These are phyloP conservation scores for Pichia sp. DNA, from an alignment of 1,139 yeast genomes.

Conservation along the genomic window DNA sequence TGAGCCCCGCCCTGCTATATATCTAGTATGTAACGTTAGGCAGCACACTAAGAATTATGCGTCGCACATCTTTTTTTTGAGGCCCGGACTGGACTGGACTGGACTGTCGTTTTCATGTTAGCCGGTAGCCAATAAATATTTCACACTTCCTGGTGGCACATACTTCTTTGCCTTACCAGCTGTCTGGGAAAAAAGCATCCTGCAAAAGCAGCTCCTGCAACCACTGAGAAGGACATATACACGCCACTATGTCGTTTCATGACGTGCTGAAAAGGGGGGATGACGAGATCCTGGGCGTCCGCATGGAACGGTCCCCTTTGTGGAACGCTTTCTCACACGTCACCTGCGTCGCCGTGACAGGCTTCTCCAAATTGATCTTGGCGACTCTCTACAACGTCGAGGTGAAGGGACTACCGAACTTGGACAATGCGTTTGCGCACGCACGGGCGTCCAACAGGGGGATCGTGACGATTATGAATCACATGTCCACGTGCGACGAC, in stretches of 20 bases:
- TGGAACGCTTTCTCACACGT: constrained; percentile 71
- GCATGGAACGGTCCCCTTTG: constrained; percentile 52
- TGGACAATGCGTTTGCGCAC: constrained; percentile 57
- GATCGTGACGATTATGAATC: constrained; percentile 87
- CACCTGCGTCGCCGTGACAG: constrained; percentile 64
- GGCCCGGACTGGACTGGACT: background rate
- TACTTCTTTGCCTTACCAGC: background rate
- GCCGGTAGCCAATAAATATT: no score
- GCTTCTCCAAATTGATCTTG: constrained; percentile 59
- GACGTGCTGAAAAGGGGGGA: constrained; percentile 74
- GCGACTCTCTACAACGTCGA: constrained; percentile 59
- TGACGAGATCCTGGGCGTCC: constrained; percentile 52
- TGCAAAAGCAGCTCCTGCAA: background rate
- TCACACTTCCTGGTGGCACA: no score
- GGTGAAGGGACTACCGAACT: constrained; percentile 55
- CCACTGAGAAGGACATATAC: background rate
- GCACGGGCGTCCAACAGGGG: constrained; percentile 69
- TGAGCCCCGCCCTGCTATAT: background rate
- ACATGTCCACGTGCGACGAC: constrained; percentile 90
- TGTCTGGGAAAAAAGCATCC: background rate
- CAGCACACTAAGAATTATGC: background rate
- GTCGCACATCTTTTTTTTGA: background rate
- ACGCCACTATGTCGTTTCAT: constrained; percentile 57
- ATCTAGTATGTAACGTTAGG: background rate
- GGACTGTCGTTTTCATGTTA: no score